These are phyloP conservation scores for Antitrichia curtipendula DNA, from an alignment of 225 moss, liverwort and hornwort genomes.

Conservation along the genomic window DNA sequence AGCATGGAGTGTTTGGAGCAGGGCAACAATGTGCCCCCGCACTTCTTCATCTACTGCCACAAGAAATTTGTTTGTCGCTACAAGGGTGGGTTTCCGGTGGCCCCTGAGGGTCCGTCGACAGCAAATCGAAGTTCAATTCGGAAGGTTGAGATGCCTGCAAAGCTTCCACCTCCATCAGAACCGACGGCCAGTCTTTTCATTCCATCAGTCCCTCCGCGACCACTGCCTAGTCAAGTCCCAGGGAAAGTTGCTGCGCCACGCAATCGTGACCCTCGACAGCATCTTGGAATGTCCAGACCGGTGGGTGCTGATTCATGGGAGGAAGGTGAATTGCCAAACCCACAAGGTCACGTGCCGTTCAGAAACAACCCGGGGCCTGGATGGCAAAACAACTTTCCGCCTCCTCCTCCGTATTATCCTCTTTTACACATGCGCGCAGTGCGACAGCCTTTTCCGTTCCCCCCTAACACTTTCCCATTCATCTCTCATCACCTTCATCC, in stretches of 20 bases:
- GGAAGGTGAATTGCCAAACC: background rate
- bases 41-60: conserved; percentile 15
- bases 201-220: background rate
- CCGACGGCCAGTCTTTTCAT: background rate
- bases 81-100: background rate
- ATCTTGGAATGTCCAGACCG: background rate
- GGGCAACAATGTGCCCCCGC: conserved; percentile 12
- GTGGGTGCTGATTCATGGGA: background rate
- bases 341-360: background rate
- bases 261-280: background rate
- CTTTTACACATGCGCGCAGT: background rate
- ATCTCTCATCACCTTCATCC: background rate
- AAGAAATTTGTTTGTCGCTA: background rate
- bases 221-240: background rate
- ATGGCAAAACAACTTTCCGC: background rate
- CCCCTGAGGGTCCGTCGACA: background rate
- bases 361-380: background rate
- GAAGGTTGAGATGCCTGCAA: background rate
- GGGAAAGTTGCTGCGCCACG: background rate
- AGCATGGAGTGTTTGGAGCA: conserved; percentile 5
- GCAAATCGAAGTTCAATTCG: background rate
- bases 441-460: background rate
- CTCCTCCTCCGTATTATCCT: background rate
- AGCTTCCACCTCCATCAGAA: background rate
- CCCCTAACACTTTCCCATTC: background rate